Percentiles rank a stretch among this genome's conserved stretches.
These are phyloP conservation scores for Sergeia podlipaevii DNA, from an alignment of 208 protist species.

Conservation along the genomic window DNA sequence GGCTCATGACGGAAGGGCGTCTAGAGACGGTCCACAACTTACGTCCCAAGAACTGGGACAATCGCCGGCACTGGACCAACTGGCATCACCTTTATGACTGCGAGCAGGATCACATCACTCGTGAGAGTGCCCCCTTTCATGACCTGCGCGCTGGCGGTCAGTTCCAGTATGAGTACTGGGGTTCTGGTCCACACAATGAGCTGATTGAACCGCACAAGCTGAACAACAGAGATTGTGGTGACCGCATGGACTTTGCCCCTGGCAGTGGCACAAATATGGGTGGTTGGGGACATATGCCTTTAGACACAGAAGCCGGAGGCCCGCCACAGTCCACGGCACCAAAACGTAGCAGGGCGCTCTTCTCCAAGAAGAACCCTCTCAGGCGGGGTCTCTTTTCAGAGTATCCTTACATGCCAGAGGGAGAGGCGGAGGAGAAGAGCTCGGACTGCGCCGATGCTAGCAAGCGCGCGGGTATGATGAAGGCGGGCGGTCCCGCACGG, in stretches of 20 bases:
- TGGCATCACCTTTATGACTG: conserved; percentile 91
- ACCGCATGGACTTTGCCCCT: conserved; percentile 84
- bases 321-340: conserved; percentile 33
- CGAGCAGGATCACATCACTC: conserved; percentile 78
- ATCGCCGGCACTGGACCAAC: conserved; percentile 88
- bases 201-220: conserved; percentile 53
- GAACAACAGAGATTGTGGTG: conserved; percentile 48
- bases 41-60: conserved; percentile 89
- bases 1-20: conserved; percentile 82
- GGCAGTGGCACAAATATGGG: conserved; percentile 55
- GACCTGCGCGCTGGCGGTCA: conserved; percentile 85
- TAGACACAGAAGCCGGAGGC: conserved; percentile 63
- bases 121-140: conserved; percentile 87
- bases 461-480: conserved; percentile 45
- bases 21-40: conserved; percentile 89
- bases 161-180: conserved; percentile 88
- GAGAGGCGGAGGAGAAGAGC: conserved; percentile 7
- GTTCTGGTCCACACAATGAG: conserved; percentile 39
- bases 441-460: conserved; percentile 10
- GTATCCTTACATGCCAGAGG: conserved; percentile 80
- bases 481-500: conserved; percentile 57
- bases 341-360: conserved; percentile 38
- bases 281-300: conserved; percentile 50
- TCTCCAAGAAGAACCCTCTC: conserved; percentile 75
- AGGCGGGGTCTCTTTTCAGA: conserved; percentile 75